A percentile compares a stretch with the other conserved stretches of the same genome.
Conservation (phyloP, 306 rosid species). For the Ceratonia siliqua region DNA sequence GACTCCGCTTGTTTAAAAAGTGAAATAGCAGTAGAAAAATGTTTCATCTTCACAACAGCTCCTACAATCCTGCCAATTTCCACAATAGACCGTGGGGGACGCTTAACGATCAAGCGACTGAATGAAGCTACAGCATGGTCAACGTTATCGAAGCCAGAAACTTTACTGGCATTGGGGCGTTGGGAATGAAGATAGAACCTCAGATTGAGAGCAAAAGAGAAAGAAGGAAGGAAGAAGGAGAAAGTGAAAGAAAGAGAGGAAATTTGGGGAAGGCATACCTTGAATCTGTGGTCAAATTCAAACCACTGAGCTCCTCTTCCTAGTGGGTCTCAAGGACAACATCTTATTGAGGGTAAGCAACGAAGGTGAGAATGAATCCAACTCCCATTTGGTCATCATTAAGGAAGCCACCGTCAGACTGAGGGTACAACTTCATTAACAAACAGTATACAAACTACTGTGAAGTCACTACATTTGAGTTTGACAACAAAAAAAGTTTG, state of each 20-base stretch:
- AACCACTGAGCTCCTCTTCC: slow-evolving; percentile 71
- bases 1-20: neutral
- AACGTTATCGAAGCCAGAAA: no score
- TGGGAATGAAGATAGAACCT: neutral
- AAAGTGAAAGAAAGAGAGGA: neutral
- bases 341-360: slow-evolving; percentile 60
- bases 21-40: neutral
- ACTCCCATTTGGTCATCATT: slow-evolving; percentile 56
- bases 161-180: neutral
- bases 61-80: neutral
- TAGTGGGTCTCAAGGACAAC: slow-evolving; percentile 76
- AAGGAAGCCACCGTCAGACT: slow-evolving; percentile 74
- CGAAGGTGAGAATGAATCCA: slow-evolving; percentile 77
- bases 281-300: no score
- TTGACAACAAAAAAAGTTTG: no score
- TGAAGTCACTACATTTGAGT: no score
- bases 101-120: neutral
- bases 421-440: no score
- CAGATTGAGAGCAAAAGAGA: neutral
- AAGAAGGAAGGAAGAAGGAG: neutral
- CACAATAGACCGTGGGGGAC: neutral
- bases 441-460: no score
- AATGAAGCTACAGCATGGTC: neutral
- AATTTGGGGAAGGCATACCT: neutral
- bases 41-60: neutral